Conservation (phyloP, 805 yeast species). For the Nakazawaea laoshanensis region DNA sequence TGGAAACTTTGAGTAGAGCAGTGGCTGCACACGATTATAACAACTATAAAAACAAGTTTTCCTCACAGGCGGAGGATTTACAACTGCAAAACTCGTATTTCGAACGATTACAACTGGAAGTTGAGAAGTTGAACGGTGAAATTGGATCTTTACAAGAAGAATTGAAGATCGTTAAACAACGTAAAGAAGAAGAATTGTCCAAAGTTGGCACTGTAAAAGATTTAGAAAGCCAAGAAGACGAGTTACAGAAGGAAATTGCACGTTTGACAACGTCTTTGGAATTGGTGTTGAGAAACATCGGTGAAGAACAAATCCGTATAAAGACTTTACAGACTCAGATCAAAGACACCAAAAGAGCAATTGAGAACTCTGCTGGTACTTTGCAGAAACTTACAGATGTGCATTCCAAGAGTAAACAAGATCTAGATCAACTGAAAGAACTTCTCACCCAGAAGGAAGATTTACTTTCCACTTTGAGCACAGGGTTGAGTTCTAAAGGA, state of each 20-base stretch:
- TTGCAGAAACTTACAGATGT: conserved; percentile 34
- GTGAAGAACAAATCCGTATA: conserved; percentile 40
- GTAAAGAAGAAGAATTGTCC: conserved; percentile 47
- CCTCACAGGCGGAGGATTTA: conserved; percentile 33
- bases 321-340: conserved; percentile 25
- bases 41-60: conserved; percentile 28
- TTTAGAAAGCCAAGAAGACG: conserved; percentile 49
- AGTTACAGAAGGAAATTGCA: conserved; percentile 53
- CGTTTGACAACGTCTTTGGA: conserved; percentile 59
- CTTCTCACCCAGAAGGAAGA: conserved; percentile 61
- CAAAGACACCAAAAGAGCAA: conserved; percentile 21
- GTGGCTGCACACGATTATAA: conserved; percentile 73
- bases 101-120: conserved; percentile 30
- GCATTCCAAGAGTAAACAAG: conserved; percentile 33
- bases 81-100: conserved; percentile 31
- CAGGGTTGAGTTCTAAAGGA: conserved; percentile 86
- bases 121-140: conserved; percentile 44
- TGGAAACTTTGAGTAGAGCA: conserved; percentile 65
- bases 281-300: conserved; percentile 45
- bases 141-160: conserved; percentile 53
- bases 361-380: conserved; percentile 26
- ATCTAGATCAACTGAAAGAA: conserved; percentile 36
- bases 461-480: conserved; percentile 67
- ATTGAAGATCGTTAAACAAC: conserved; percentile 39
- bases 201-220: conserved; percentile 54